Conservation (phyloP, 2,329 filamentous ascomycete species). For the Aspergillus sp. region DNA sequence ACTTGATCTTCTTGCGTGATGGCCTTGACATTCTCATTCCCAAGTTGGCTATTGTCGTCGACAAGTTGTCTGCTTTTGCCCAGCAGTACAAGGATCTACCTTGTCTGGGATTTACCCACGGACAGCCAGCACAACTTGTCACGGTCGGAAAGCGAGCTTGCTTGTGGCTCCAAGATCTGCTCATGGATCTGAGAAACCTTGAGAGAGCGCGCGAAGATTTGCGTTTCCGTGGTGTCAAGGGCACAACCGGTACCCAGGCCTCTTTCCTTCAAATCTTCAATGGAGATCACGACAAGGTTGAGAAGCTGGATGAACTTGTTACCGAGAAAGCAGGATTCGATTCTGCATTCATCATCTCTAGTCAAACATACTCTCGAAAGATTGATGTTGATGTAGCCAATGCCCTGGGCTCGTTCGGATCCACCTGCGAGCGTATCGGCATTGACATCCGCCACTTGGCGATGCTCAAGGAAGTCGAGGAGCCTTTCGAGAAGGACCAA, state of each 20-base stretch:
- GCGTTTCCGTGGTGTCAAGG: slow-evolving; percentile 72
- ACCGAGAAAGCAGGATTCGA: slow-evolving; percentile 66
- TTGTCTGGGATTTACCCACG: slow-evolving; percentile 75
- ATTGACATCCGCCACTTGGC: slow-evolving; percentile 74
- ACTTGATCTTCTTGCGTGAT: slow-evolving; percentile 73
- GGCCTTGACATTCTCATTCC: slow-evolving; percentile 73
- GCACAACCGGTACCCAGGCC: slow-evolving; percentile 76
- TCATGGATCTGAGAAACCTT: slow-evolving; percentile 73
- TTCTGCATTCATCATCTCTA: slow-evolving; percentile 63
- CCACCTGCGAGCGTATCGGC: slow-evolving; percentile 74
- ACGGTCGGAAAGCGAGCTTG: slow-evolving; percentile 66
- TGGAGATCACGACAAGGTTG: slow-evolving; percentile 60
- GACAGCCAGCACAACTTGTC: slow-evolving; percentile 58
- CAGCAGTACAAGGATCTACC: slow-evolving; percentile 70
- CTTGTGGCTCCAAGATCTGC: slow-evolving; percentile 73
- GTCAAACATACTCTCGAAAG: slow-evolving; percentile 76
- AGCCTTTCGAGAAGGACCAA: slow-evolving; percentile 78
- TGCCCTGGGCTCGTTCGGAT: slow-evolving; percentile 74
- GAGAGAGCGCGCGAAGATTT: slow-evolving; percentile 68
- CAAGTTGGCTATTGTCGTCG: slow-evolving; percentile 76
- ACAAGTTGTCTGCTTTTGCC: slow-evolving; percentile 72
- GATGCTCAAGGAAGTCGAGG: slow-evolving; percentile 78
- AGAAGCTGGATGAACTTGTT: slow-evolving; percentile 62
- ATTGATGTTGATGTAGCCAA: slow-evolving; percentile 80
- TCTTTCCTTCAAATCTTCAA: slow-evolving; percentile 71